These are phyloP conservation scores for Aspergillus cavernicola DNA, from an alignment of 495 filamentous ascomycete genomes.

Conservation along the genomic window DNA sequence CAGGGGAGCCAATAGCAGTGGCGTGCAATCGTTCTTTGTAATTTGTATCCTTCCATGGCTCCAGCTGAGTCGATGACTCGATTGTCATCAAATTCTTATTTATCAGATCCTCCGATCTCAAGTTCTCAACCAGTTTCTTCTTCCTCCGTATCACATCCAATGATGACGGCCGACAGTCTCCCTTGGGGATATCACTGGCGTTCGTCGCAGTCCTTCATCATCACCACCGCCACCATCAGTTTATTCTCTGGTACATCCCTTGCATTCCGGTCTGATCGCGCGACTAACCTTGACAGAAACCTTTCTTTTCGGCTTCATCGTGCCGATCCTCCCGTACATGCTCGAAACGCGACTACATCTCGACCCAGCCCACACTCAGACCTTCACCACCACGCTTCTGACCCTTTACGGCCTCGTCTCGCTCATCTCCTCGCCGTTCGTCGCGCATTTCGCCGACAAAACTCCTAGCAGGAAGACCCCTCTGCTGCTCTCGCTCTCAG, in stretches of 20 bases:
- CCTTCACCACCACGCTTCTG: conserved; percentile 16
- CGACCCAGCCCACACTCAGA: conserved; percentile 21
- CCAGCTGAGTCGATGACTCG: no score
- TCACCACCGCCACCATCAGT: conserved; percentile 15
- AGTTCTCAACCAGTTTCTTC: no score
- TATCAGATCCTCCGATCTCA: no score
- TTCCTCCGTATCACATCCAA: no score
- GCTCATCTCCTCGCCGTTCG: conserved; percentile 17
- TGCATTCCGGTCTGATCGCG: no score
- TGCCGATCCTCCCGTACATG: conserved; percentile 28
- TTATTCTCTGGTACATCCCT: conserved; percentile 18
- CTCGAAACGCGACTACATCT: conserved; percentile 23
- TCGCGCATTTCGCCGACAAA: conserved; percentile 30
- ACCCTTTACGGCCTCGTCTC: conserved; percentile 19
- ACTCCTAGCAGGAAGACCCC: conserved; percentile 15
- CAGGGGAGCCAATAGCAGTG: no score
- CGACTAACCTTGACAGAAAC: conserved; percentile 14
- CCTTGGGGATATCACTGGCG: conserved; percentile 21
- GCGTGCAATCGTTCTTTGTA: no score
- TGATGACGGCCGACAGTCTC: no score
- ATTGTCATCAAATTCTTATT: no score
- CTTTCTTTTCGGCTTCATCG: conserved; percentile 28
- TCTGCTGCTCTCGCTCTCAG: conserved; percentile 17
- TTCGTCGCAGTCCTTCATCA: conserved; percentile 17
- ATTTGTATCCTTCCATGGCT: no score